Evolutionary conservation across 805 yeast genomes (phyloP).

Genomic region (Starmerella floris): DNA sequence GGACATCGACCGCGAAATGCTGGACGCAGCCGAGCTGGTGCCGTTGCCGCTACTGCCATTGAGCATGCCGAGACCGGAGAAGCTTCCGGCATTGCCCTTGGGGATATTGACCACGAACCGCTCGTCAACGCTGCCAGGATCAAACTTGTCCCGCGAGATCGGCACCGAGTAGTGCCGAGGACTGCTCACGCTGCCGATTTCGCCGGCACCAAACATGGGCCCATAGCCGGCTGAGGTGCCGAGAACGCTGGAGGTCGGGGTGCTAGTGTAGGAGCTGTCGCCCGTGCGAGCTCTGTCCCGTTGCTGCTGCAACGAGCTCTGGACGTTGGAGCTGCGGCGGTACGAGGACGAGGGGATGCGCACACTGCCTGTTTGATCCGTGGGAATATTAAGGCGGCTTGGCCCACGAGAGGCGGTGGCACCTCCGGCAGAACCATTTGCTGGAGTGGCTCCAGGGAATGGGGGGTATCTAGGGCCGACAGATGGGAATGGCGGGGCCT

Average conservation of each 20-base stretch:
- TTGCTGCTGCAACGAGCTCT: slow-evolving; percentile 16
- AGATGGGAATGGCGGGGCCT: neutral
- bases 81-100: slow-evolving; percentile 13
- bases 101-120: slow-evolving; percentile 75
- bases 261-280: slow-evolving; percentile 27
- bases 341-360: slow-evolving; percentile 15
- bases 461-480: too few species aligned
- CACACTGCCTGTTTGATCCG: slow-evolving; percentile 4
- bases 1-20: slow-evolving; percentile 18
- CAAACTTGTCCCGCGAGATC: slow-evolving; percentile 13
- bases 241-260: slow-evolving; percentile 14
- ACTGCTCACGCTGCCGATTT: slow-evolving; percentile 22
- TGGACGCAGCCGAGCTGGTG: slow-evolving; percentile 18
- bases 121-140: slow-evolving; percentile 43
- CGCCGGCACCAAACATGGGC: slow-evolving; percentile 24
- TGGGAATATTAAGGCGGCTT: neutral
- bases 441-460: neutral
- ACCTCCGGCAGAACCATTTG: neutral
- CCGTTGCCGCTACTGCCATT: neutral
- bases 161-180: slow-evolving; percentile 22
- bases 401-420: neutral
- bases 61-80: neutral
- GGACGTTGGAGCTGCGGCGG: slow-evolving; percentile 13
- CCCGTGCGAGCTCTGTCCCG: slow-evolving; percentile 27
- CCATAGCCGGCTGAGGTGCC: slow-evolving; percentile 20